Evolutionary conservation across 208 protist genomes (phyloP).

Genomic region (Dictyostelium gargantuum): DNA sequence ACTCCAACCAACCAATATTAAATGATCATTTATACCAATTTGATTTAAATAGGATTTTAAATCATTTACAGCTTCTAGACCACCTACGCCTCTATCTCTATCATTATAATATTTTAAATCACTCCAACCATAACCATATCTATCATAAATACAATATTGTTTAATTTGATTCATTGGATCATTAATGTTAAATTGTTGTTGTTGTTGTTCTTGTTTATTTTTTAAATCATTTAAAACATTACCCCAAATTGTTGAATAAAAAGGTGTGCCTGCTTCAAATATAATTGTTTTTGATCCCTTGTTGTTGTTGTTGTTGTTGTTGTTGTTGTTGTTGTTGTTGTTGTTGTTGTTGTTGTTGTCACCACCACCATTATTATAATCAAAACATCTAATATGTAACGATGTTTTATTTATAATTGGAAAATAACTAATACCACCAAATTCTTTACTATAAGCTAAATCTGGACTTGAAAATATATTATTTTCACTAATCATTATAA

Average conservation of each 20-base stretch:
- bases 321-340: background rate
- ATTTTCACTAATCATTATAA: no score
- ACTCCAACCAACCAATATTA: constrained; percentile 25
- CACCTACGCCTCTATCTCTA: background rate
- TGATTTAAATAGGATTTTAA: background rate
- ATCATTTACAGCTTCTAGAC: background rate
- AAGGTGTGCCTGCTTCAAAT: constrained; percentile 34
- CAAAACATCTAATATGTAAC: constrained; percentile 29
- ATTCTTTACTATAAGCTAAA: background rate
- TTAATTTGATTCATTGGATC: background rate
- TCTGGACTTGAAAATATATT: background rate
- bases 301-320: background rate
- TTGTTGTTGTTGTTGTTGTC: background rate
- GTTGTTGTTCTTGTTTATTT: background rate
- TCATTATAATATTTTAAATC: background rate
- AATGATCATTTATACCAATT: background rate
- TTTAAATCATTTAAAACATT: background rate
- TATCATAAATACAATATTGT: constrained; percentile 41
- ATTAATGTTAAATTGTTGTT: background rate
- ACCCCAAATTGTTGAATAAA: constrained; percentile 20
- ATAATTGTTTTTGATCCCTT: background rate
- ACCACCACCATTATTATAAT: background rate
- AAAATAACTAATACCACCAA: background rate
- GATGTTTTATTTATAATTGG: background rate
- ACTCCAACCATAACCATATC: constrained; percentile 35